phyloP scores from a whole-genome alignment of 2,329 filamentous ascomycete species.

The Triangularia setosa region DNA sequence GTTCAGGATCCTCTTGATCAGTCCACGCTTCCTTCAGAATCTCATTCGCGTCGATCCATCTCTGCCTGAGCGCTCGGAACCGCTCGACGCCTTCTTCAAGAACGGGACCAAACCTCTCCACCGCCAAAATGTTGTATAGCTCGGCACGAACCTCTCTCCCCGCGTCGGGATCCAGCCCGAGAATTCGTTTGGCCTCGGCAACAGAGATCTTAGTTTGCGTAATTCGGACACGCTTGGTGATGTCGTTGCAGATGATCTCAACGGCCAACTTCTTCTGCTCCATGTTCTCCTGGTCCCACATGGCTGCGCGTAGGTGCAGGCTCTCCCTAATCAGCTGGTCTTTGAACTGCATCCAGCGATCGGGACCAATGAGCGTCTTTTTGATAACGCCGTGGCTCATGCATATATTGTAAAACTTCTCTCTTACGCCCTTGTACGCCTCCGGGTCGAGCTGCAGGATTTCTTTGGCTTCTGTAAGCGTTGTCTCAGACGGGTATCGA shows the following conservation, averaged over 20 bases:
- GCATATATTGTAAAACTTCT: constrained; percentile 68
- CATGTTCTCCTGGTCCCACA: constrained; percentile 56
- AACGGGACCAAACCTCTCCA: constrained; percentile 67
- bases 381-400: constrained; percentile 63
- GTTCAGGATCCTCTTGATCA: constrained; percentile 48
- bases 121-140: constrained; percentile 63
- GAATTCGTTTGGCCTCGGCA: constrained; percentile 65
- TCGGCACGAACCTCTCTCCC: constrained; percentile 58
- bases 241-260: constrained; percentile 76
- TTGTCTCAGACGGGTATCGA: constrained; percentile 78
- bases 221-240: constrained; percentile 72
- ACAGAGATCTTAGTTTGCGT: constrained; percentile 65
- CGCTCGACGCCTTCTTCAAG: constrained; percentile 67
- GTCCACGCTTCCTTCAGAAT: constrained; percentile 52
- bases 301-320: constrained; percentile 57
- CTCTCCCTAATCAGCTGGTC: constrained; percentile 62
- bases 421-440: constrained; percentile 59
- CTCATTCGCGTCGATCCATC: constrained; percentile 60
- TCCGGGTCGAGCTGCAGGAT: constrained; percentile 58
- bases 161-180: constrained; percentile 43
- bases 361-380: constrained; percentile 70
- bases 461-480: constrained; percentile 71
- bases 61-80: constrained; percentile 66
- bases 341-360: constrained; percentile 70
- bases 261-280: constrained; percentile 65